Evolutionary conservation across 1,284 basidiomycete species (phyloP), one percentile per base, ranked within the genome.

Genomic region (Cryptococcus floricola): DNA sequence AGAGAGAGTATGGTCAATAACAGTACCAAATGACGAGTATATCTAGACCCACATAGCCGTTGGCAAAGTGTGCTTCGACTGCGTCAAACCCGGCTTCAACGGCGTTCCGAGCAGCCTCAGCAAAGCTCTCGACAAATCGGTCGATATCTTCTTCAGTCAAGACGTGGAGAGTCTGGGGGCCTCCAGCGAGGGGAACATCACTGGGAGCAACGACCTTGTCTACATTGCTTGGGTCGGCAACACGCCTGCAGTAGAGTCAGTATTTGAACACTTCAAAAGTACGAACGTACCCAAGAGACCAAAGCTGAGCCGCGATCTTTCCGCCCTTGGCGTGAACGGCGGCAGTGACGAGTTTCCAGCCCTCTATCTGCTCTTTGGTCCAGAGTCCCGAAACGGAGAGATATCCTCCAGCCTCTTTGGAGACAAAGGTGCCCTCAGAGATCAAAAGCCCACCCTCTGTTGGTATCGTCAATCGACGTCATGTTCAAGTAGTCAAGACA

Each of bases 81-180:
- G 84, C 84, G 62, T 87, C 85, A 62, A 86, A 85, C 0, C 84
- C 85, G 28, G 84, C 83, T 62, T 79, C 76, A 49, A 83, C 80
- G 4, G 84, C 83, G 55, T 82, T 81, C 7, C 71, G 47, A 0
- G 83, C 83, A 0, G 82, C 77, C 4, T 74, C 62, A 42, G 73
- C 78, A 68, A 80, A 86, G 50, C 79, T 69, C 0, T 69, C 73
- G 44, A 84, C 71, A 54, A 81, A 79, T 7, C 63, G 58, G 37
- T 67, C 56, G 44, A 75, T 74, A 54, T 77, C 75, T 34, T 67
- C 66, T 14, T 55, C 51, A 2, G 63, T 61, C 57, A 66, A 31
- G 10, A 52, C 47, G 16, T 37, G 52, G 27, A 57, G 25, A 12
- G 43, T 38, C 34, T 58, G 81, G 70, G 54, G 82, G 55, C 45